Conservation (phyloP, 805 yeast genomes). For the Candida glaebosa region DNA sequence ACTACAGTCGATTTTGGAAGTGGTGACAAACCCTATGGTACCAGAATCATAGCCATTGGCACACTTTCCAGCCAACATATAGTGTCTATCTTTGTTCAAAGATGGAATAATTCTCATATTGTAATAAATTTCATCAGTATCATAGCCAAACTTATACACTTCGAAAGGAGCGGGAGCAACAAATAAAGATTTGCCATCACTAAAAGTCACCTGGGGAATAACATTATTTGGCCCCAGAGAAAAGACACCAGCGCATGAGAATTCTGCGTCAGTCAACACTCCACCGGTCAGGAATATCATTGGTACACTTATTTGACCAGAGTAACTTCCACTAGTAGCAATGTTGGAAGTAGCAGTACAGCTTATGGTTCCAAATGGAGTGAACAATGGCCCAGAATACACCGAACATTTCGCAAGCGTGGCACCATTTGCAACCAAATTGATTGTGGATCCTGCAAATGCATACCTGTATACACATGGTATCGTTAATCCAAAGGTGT, state of each 20-base stretch:
- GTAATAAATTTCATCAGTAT: not conserved
- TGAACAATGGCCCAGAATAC: constrained; percentile 12
- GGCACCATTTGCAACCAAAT: constrained; percentile 6
- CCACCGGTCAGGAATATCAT: constrained; percentile 20
- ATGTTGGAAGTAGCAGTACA: constrained; percentile 17
- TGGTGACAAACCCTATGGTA: constrained; percentile 10
- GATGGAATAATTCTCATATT: constrained; percentile 7
- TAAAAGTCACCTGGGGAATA: constrained; percentile 14
- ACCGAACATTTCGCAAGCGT: constrained; percentile 22
- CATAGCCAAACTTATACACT: not conserved
- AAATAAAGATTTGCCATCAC: constrained; percentile 14
- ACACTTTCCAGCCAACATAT: constrained; percentile 10
- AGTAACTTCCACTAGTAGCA: constrained; percentile 8
- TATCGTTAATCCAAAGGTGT: constrained; percentile 22
- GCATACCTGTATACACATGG: constrained; percentile 26
- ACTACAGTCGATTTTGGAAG: constrained; percentile 12
- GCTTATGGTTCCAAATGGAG: constrained; percentile 13
- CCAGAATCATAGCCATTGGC: constrained; percentile 14
- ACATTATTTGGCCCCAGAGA: constrained; percentile 13
- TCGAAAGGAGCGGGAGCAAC: constrained; percentile 10
- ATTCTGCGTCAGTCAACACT: constrained; percentile 13
- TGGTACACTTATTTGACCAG: constrained; percentile 20
- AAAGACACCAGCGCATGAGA: constrained; percentile 15
- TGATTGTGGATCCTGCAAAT: constrained; percentile 9
- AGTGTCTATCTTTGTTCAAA: constrained; percentile 6